A percentile compares a stretch with the other conserved stretches of the same genome.
Conservation (phyloP, 352 stramenopile genomes). For the Globisporangium polare region DNA sequence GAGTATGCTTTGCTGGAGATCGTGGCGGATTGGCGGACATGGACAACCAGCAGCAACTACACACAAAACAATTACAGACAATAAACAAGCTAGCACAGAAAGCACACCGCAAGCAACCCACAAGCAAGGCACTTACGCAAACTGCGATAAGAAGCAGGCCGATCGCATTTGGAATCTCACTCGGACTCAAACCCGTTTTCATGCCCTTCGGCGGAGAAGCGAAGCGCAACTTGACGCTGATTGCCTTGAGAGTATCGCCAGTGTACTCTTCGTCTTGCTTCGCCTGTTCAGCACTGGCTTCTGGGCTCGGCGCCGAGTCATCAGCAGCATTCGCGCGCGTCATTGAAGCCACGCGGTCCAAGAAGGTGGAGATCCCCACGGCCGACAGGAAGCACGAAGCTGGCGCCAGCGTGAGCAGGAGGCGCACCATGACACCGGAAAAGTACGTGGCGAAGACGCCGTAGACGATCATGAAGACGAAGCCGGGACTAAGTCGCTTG, state of each 20-base stretch:
- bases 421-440: conserved; percentile 90
- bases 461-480: conserved; percentile 92
- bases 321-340: conserved; percentile 12
- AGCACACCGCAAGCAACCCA: neutral
- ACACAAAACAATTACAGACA: conserved; percentile 5
- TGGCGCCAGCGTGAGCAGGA: conserved; percentile 90
- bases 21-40: conserved; percentile 54
- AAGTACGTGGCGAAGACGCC: conserved; percentile 91
- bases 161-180: conserved; percentile 22
- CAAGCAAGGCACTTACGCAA: conserved; percentile 28
- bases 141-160: conserved; percentile 52
- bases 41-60: conserved; percentile 64
- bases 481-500: conserved; percentile 50
- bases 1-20: conserved; percentile 76
- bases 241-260: conserved; percentile 26
- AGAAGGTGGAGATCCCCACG: conserved; percentile 68
- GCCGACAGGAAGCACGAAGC: conserved; percentile 87
- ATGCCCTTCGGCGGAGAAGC: conserved; percentile 11
- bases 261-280: conserved; percentile 5
- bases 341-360: conserved; percentile 36
- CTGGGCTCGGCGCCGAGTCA: neutral
- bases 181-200: conserved; percentile 10
- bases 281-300: neutral
- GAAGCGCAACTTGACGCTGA: conserved; percentile 32
- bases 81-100: neutral